Evolutionary conservation across 768 basidiomycete genomes (phyloP).

Genomic region (Brasilioporus rufonigricans): DNA sequence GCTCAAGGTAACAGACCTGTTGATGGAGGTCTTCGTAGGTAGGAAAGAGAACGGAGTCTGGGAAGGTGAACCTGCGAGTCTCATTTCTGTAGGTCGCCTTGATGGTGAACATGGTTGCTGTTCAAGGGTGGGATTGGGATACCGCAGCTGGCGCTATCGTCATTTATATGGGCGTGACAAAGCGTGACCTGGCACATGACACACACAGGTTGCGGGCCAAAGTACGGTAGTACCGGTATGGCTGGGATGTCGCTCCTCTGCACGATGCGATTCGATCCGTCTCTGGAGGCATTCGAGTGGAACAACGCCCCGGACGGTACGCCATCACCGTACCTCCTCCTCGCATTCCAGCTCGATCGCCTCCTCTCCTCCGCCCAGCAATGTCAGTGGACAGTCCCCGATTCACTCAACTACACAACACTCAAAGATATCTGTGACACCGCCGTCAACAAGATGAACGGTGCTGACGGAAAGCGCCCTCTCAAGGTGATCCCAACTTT

Average conservation of each 20-base stretch:
- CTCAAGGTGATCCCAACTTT: conserved; percentile 23
- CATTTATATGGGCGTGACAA: conserved; percentile 23
- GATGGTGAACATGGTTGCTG: conserved; percentile 62
- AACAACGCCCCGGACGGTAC: conserved; percentile 51
- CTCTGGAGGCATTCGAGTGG: conserved; percentile 47
- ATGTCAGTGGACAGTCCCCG: conserved; percentile 49
- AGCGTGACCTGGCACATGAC: conserved; percentile 9
- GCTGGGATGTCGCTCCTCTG: conserved; percentile 39
- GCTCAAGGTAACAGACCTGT: conserved; percentile 47
- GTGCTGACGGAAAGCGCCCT: conserved; percentile 1
- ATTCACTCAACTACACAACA: conserved; percentile 34
- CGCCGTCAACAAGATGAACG: conserved; percentile 36
- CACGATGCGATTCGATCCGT: conserved; percentile 58
- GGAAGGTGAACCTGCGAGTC: conserved; percentile 65
- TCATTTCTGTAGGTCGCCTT: conserved; percentile 75
- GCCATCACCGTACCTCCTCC: conserved; percentile 60
- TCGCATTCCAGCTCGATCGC: conserved; percentile 60
- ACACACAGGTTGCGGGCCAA: too few species aligned
- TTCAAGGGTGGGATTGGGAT: conserved; percentile 13
- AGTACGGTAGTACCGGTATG: too few species aligned
- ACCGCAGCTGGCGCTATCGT: conserved; percentile 16
- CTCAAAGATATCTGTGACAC: conserved; percentile 46
- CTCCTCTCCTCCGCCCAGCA: conserved; percentile 46
- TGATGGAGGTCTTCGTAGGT: conserved; percentile 56
- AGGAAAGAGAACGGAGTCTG: conserved; percentile 53